Conservation (phyloP, 805 yeast genomes). For the Metschnikowia lachancei region DNA sequence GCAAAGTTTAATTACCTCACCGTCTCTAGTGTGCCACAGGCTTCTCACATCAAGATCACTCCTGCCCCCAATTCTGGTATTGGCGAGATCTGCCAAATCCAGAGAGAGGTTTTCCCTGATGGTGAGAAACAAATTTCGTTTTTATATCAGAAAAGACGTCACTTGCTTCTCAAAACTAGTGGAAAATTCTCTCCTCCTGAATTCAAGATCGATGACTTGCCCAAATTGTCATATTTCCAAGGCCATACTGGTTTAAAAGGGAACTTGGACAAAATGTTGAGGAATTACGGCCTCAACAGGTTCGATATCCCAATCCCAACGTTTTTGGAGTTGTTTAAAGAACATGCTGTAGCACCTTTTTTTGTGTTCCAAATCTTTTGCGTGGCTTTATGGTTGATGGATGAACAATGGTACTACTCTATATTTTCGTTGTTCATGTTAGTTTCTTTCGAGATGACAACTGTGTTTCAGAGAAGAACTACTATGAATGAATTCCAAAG, state of each 20-base stretch:
- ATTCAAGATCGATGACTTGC: conserved; percentile 62
- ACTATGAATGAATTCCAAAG: conserved; percentile 94
- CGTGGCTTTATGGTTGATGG: conserved; percentile 93
- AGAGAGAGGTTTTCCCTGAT: conserved; percentile 50
- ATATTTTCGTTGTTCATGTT: conserved; percentile 89
- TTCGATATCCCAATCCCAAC: conserved; percentile 97
- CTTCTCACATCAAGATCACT: conserved; percentile 67
- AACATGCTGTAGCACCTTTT: conserved; percentile 97
- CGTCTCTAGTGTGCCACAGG: conserved; percentile 55
- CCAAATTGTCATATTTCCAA: conserved; percentile 58
- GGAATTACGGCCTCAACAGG: conserved; percentile 77
- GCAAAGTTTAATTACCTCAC: conserved; percentile 64
- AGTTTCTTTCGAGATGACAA: conserved; percentile 87
- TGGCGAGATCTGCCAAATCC: conserved; percentile 71
- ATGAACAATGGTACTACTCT: conserved; percentile 95
- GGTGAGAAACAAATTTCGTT: conserved; percentile 68
- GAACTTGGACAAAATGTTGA: conserved; percentile 44
- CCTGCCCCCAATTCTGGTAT: conserved; percentile 87
- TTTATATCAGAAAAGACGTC: conserved; percentile 88
- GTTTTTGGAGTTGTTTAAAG: conserved; percentile 84
- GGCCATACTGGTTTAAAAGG: conserved; percentile 53
- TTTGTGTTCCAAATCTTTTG: conserved; percentile 96
- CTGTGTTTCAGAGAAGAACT: conserved; percentile 91
- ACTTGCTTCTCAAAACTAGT: conserved; percentile 57
- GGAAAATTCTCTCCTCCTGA: conserved; percentile 75